Base-by-base conservation (phyloP, 169 alveolate species). In the Eimeria necatrix region DNA sequence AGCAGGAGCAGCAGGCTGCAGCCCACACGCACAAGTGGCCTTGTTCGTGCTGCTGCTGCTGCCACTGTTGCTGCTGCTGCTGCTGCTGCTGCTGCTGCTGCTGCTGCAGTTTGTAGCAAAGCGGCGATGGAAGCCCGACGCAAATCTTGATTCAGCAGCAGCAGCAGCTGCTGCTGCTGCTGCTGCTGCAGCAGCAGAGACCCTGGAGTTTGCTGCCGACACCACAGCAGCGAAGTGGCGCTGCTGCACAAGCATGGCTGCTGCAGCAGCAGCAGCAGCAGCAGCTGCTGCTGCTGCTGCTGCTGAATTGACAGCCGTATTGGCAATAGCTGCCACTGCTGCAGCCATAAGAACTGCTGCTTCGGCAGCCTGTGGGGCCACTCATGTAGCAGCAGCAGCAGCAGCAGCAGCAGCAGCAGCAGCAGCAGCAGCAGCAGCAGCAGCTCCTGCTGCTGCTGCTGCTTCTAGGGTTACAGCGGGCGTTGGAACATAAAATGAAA, bases 261-360 rank as follows among this genome's bases (percentile, higher is more conserved):
- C 81, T n/a, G 78, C 78, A 24, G 78, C 78, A 9, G 49, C 16
- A n/a, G 78, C 78, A 26, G 81, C 81, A 6, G 51, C 81, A 26
- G 52, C 81, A 26, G 81, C 81, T 26, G 81, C 81, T 9, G 52
- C 81, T 71, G 81, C 16, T 71, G 81, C 81, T 71, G 51, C 81
- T 26, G 81, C 81, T 3, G 51, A n/a, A n/a, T n/a, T n/a, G n/a
- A n/a, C n/a, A n/a, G n/a, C n/a, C n/a, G n/a, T n/a, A n/a, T n/a
- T 22, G 7, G 18, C 9, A 49, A 26, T 71, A n/a, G 76, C 53
- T 4, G 81, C 51, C 41, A 4, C 53, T 71, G 81, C 53, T 4
- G 22, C 53, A 32, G 12, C 61, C 12, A 8, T n/a, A n/a, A n/a
- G n/a, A 12, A 12, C 61, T 53, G 61, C 61, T 53, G 61, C 61